Evolutionary conservation across 2,329 filamentous ascomycete genomes (phyloP), one percentile per base, ranked within the genome.

Genomic region (Phialemoniopsis sp.): DNA sequence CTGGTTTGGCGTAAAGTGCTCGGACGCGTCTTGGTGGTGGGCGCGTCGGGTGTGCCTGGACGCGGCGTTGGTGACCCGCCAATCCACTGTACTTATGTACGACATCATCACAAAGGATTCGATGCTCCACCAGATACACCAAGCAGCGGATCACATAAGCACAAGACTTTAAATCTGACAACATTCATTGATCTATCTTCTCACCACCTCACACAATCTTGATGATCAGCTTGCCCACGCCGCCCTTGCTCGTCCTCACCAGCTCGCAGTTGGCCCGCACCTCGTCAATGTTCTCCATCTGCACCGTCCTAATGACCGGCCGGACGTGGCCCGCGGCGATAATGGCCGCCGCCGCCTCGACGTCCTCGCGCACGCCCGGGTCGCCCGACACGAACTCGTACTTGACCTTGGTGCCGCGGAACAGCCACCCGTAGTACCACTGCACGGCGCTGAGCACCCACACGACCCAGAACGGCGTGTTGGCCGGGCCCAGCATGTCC

Each of bases 381-480:
- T 72, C 53, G 0, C 68, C 69, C 4, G 72, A 74, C 21, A 73
- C 49, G 29, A 72, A 65, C 10, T 62, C 60, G 34, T 71, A 63
- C 45, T 59, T 55, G 32, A 73, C 62, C 4, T 54, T 55, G 9
- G 71, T 74, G 4, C 72, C 68, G 12, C 62, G 48, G 4, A 72
- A 48, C 51, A 62, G 58, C 51, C 65, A 67, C 17, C 44, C 47
- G 42, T 73, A 70, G 47, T 55, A 67, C 44, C 58, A 47, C 44
- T 67, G 63, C n/a, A 17, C 21, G 18, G 12, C 21, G 19, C 38
- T 36, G 9, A 46, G 32, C 12, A 49, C 7, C 45, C 42, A 50
- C 19, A 37, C 38, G 15, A 72, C 39, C 55, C 67, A 67, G n/a
- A 53, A 54, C 1, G 62, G 64, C 32, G 16, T 18, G 19, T 42